phyloP scores from a whole-genome alignment of 768 basidiomycete species.

The Solioccasus polychromus region DNA sequence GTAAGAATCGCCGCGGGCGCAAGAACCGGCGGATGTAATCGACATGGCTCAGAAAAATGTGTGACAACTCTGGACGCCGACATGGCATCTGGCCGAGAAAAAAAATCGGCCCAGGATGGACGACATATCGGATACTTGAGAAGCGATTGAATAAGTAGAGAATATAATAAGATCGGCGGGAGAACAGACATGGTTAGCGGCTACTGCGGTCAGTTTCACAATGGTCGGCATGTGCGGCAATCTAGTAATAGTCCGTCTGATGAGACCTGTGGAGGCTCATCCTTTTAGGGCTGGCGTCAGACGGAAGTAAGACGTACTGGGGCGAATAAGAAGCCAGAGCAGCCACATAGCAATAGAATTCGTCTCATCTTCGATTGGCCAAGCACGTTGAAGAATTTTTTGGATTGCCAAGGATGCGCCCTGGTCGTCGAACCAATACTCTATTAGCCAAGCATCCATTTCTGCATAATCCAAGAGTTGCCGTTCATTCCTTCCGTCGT shows the following conservation, averaged over 20 bases:
- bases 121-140: constrained; percentile 59
- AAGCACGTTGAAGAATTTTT: constrained; percentile 42
- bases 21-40: constrained; percentile 56
- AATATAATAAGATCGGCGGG: constrained; percentile 14
- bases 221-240: constrained; percentile 48
- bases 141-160: constrained; percentile 5
- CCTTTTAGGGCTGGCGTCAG: not conserved
- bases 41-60: constrained; percentile 46
- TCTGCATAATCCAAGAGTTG: constrained; percentile 70
- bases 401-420: constrained; percentile 53
- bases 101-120: constrained; percentile 58
- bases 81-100: constrained; percentile 30
- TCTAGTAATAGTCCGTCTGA: constrained; percentile 36
- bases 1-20: constrained; percentile 71
- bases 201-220: constrained; percentile 61
- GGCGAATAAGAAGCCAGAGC: constrained; percentile 67
- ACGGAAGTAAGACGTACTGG: constrained; percentile 42
- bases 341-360: constrained; percentile 74
- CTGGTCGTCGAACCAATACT: constrained; percentile 60
- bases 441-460: constrained; percentile 61
- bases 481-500: constrained; percentile 66
- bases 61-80: constrained; percentile 24
- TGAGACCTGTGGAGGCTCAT: constrained; percentile 42
- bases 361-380: constrained; percentile 54
- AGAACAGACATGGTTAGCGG: constrained; percentile 56